Base-by-base conservation (phyloP, 192 early-diverging fungal species). In the Endogone sp. region DNA sequence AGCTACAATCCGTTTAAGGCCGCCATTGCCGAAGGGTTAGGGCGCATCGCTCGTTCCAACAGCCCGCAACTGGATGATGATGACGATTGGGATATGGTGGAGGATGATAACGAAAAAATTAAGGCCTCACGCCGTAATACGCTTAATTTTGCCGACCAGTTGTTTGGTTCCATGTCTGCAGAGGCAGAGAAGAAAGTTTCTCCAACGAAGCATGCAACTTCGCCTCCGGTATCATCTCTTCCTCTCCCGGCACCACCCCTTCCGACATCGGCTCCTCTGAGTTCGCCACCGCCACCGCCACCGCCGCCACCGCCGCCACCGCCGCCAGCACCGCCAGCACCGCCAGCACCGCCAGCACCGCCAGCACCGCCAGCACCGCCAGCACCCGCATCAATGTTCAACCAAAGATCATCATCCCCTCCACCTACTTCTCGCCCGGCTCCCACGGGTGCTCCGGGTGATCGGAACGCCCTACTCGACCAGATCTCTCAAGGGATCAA, bases 401-500 rank as follows among this genome's bases (percentile, higher is more conserved):
- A 56, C 55, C 11, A 56, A 56, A n/a, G 4, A 10, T 9, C 59
- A 20, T n/a, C 59, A 28, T 10, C 59, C 59, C 20, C 59, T n/a
- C n/a, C 59, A n/a, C n/a, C 59, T 28, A 20, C 59, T 28, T 60
- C 59, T 10, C 9, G 8, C 6, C 13, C 3, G 21, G 60, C 60
- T 49, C 31, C 62, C 37, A 60, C 54, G 24, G 57, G 55, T 56
- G n/a, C n/a, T n/a, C 55, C 26, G 3, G 58, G 55, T 29, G 62
- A 66, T 25, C 25, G 63, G 21, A 79, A 69, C 25, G 78, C 78
- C 32, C 77, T 93, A 21, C 74, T 93, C 63, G 75, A 81, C 65
- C 90, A 93, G 69, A 93, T 93, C 68, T 89, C 90, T 70, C 60
- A 76, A 62, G 92, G 92, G 6, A 78, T 73, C 31, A 74, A 64